Percentiles rank a stretch among this genome's conserved stretches.
Evolutionary conservation across 2,329 filamentous ascomycete species (phyloP).

Genomic region (Tothia fuscella): DNA sequence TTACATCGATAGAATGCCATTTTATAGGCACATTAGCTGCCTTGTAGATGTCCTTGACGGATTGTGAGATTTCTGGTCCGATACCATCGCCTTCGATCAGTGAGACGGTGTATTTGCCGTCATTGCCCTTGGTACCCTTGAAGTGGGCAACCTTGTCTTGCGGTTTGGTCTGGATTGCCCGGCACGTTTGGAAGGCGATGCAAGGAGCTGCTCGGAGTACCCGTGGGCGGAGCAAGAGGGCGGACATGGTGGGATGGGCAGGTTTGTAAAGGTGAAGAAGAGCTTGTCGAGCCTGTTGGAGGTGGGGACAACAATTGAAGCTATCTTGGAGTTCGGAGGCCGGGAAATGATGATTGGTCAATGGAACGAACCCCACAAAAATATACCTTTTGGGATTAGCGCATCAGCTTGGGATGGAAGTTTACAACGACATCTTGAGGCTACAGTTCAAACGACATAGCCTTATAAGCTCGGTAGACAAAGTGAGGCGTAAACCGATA

Average conservation of each 20-base stretch:
- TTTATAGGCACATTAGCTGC: slow-evolving; percentile 57
- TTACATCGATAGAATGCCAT: slow-evolving; percentile 97
- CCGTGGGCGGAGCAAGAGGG: slow-evolving; percentile 7
- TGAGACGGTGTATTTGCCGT: slow-evolving; percentile 91
- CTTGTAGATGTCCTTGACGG: slow-evolving; percentile 95
- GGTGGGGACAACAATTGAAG: not conserved
- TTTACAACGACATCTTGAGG: too few relatives aligned
- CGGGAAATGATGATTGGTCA: not conserved
- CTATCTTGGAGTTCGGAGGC: not conserved
- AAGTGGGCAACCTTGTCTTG: slow-evolving; percentile 78
- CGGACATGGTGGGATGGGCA: not conserved
- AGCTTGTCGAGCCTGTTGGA: not conserved
- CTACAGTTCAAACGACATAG: too few relatives aligned
- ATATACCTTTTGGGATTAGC: not conserved
- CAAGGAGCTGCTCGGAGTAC: slow-evolving; percentile 4
- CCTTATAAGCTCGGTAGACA: too few relatives aligned
- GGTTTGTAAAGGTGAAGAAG: not conserved
- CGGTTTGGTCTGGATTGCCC: slow-evolving; percentile 43
- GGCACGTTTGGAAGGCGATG: slow-evolving; percentile 7
- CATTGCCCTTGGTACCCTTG: slow-evolving; percentile 75
- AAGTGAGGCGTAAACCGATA: too few relatives aligned
- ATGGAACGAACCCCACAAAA: not conserved
- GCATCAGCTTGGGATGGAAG: too few relatives aligned
- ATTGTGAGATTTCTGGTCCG: slow-evolving; percentile 92
- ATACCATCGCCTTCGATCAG: slow-evolving; percentile 99